A percentile compares a stretch with the other conserved stretches of the same genome.
Conservation (phyloP, 129 eudicot genomes). For the Calendula officinalis region DNA sequence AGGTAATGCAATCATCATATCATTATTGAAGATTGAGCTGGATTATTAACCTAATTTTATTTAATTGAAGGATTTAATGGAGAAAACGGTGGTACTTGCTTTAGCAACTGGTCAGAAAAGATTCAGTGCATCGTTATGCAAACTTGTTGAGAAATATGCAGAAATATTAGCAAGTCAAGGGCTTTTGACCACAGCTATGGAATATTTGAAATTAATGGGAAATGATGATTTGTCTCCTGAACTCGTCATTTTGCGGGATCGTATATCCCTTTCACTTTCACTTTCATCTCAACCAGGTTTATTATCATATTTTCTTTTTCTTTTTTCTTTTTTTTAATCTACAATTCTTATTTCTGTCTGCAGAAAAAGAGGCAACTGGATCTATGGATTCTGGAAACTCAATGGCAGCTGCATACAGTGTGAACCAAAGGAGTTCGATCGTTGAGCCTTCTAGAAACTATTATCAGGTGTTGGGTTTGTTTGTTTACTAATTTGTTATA, state of each 20-base stretch:
- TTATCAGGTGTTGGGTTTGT: conserved; percentile 56
- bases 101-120: conserved; percentile 87
- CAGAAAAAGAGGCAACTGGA: conserved; percentile 50
- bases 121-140: conserved; percentile 83
- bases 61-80: conserved; percentile 72
- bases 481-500: neutral
- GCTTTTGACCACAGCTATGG: conserved; percentile 77
- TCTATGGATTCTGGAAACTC: conserved; percentile 39
- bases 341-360: neutral
- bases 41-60: too few relatives aligned
- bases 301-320: neutral
- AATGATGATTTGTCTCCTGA: conserved; percentile 88
- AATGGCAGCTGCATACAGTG: conserved; percentile 40
- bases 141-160: conserved; percentile 90
- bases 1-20: conserved; percentile 33
- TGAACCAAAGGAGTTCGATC: conserved; percentile 43
- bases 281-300: conserved; percentile 69
- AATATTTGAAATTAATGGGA: conserved; percentile 73
- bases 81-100: conserved; percentile 90
- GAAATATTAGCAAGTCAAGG: conserved; percentile 97
- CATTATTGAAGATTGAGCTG: too few relatives aligned
- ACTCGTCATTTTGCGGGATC: conserved; percentile 71
- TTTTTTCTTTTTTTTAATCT: neutral
- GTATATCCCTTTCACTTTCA: conserved; percentile 58
- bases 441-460: conserved; percentile 56